These are phyloP conservation scores for Pleurotus citrinopileatus DNA, from an alignment of 768 basidiomycete genomes.

Conservation along the genomic window DNA sequence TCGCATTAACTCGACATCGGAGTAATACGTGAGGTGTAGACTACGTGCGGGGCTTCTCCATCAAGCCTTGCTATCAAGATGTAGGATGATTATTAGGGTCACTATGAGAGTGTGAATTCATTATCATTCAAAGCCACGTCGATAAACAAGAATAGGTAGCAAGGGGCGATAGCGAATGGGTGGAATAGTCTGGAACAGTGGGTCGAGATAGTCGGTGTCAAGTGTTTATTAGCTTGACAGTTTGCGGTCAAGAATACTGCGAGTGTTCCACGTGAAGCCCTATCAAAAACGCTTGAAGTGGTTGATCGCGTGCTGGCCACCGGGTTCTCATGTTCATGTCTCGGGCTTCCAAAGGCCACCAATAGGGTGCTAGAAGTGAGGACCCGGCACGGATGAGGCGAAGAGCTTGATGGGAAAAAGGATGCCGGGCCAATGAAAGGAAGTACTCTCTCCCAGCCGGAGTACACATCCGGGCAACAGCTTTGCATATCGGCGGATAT, in stretches of 20 bases:
- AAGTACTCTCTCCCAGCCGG: too few species aligned
- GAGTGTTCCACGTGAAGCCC: neutral
- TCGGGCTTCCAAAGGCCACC: neutral
- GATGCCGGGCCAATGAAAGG: neutral
- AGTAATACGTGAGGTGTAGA: neutral
- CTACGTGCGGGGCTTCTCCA: neutral
- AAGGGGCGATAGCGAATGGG: neutral
- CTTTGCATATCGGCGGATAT: too few species aligned
- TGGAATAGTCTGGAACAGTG: too few species aligned
- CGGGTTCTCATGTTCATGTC: neutral
- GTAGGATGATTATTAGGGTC: neutral
- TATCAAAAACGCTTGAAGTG: neutral
- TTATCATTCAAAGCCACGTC: neutral
- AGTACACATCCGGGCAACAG: too few species aligned
- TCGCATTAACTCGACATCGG: conserved; percentile 3
- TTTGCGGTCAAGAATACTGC: neutral
- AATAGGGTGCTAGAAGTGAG: neutral
- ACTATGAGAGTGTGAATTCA: neutral
- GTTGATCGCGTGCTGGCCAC: neutral
- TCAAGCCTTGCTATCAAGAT: neutral
- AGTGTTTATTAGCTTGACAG: neutral
- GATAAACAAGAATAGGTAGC: neutral
- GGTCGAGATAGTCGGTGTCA: neutral
- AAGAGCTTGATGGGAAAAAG: neutral
- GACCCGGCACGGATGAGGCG: neutral